A percentile compares a stretch with the other conserved stretches of the same genome.
phyloP scores from a whole-genome alignment of 2,329 filamentous ascomycete species.

The Beauveria varroae region DNA sequence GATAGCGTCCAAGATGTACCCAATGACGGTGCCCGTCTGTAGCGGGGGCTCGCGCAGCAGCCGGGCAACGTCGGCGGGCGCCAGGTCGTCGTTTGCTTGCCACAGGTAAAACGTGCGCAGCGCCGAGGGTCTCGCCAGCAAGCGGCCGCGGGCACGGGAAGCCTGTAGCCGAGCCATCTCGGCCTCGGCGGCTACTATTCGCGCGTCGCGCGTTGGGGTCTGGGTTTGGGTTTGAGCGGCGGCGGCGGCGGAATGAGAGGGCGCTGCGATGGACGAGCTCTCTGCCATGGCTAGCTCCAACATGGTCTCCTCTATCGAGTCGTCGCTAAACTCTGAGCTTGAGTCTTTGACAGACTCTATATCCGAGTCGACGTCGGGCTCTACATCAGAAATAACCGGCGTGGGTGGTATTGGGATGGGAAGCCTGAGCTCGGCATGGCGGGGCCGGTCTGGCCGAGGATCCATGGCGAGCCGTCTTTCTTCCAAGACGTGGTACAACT shows the following conservation, averaged over 20 bases:
- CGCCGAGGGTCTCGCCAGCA: slow-evolving; percentile 22
- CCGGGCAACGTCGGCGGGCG: slow-evolving; percentile 40
- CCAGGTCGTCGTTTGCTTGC: slow-evolving; percentile 44
- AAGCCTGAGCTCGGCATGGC: slow-evolving; percentile 56
- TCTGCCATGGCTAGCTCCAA: background rate
- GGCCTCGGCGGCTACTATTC: slow-evolving; percentile 36
- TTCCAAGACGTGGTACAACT: slow-evolving; percentile 67
- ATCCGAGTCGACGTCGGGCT: slow-evolving; percentile 19
- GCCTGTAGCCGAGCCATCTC: slow-evolving; percentile 30
- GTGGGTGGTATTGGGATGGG: slow-evolving; percentile 49
- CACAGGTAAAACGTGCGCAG: slow-evolving; percentile 59
- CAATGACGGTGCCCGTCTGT: slow-evolving; percentile 44
- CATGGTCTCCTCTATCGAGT: background rate
- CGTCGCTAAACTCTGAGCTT: slow-evolving; percentile 4
- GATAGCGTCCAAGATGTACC: slow-evolving; percentile 53
- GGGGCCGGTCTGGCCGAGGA: slow-evolving; percentile 64
- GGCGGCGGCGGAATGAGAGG: background rate
- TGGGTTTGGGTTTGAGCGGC: background rate
- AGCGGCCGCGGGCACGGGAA: slow-evolving; percentile 15
- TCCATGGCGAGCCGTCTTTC: slow-evolving; percentile 55
- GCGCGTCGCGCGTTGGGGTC: slow-evolving; percentile 24
- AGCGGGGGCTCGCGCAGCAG: slow-evolving; percentile 56
- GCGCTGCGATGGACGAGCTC: background rate
- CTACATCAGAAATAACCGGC: slow-evolving; percentile 22
- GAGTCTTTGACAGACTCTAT: slow-evolving; percentile 5